Percentiles rank a stretch among this genome's conserved stretches.
Conservation (phyloP, 352 stramenopile genomes). For the Phytophthora melonis region DNA sequence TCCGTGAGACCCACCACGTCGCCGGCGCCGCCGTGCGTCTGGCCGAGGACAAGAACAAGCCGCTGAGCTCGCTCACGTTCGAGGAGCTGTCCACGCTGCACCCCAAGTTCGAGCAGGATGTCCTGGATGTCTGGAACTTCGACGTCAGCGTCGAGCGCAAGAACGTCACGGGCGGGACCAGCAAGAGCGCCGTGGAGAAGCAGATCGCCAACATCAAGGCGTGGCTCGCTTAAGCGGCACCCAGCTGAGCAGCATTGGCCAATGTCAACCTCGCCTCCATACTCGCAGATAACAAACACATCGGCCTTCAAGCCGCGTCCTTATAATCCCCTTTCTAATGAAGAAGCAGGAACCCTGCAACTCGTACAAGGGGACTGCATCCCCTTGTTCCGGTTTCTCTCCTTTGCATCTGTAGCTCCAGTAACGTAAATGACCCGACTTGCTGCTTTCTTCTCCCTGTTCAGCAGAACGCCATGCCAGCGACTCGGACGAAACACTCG, state of each 20-base stretch:
- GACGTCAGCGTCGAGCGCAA: conserved; percentile 92
- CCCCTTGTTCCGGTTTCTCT: not conserved
- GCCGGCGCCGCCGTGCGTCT: conserved; percentile 94
- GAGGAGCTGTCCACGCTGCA: conserved; percentile 92
- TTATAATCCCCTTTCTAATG: conserved; percentile 27
- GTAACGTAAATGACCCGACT: no score
- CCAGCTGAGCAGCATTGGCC: not conserved
- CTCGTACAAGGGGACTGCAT: no score
- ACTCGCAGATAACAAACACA: conserved; percentile 1
- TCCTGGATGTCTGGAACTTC: conserved; percentile 92
- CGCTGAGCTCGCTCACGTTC: conserved; percentile 90
- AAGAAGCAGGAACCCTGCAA: conserved; percentile 5
- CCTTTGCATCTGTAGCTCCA: not conserved
- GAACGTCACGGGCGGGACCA: conserved; percentile 89
- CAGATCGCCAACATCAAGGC: conserved; percentile 83
- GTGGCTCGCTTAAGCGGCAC: conserved; percentile 58
- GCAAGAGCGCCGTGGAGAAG: conserved; percentile 78
- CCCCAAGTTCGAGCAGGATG: conserved; percentile 90
- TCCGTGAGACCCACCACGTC: conserved; percentile 99
- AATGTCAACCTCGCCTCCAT: not conserved
- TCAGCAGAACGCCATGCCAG: not conserved
- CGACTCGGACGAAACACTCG: not conserved
- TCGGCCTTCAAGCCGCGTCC: not conserved
- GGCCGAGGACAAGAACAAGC: conserved; percentile 89
- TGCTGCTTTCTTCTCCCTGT: no score